phyloP scores from a whole-genome alignment of 768 basidiomycete genomes.

The Dictyophora rubrovolvata region DNA sequence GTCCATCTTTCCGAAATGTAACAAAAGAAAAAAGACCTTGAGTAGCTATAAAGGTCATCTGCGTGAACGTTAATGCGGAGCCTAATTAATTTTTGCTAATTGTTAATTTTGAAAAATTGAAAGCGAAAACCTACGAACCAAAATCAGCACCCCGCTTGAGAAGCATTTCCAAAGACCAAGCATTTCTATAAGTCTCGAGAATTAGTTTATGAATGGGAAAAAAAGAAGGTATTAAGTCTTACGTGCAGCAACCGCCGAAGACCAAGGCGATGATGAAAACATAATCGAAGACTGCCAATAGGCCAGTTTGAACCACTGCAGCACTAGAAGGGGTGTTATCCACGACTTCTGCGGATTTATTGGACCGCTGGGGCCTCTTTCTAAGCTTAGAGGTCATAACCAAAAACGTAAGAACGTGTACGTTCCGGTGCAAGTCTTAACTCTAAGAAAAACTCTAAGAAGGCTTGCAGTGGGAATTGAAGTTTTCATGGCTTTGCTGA shows the following conservation, averaged over 20 bases:
- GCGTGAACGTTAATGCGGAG: constrained; percentile 74
- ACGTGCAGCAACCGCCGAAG: constrained; percentile 80
- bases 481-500: no score
- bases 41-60: constrained; percentile 68
- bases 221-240: constrained; percentile 22
- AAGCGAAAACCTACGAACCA: constrained; percentile 30
- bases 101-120: background rate
- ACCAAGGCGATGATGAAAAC: constrained; percentile 45
- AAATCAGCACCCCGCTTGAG: constrained; percentile 58
- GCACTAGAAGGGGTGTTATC: no score
- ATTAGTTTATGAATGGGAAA: background rate
- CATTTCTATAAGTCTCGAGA: constrained; percentile 41
- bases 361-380: no score
- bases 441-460: background rate
- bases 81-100: constrained; percentile 29
- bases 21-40: constrained; percentile 61
- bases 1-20: constrained; percentile 22
- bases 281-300: constrained; percentile 21
- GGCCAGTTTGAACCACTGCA: background rate
- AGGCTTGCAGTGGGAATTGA: no score
- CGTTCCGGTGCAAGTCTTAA: background rate
- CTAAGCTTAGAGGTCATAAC: background rate
- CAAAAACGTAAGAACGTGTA: background rate
- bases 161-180: constrained; percentile 67
- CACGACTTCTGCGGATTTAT: no score